Conservation (phyloP, 148 eudicot genomes). For the Dysphania ambrosioides region DNA sequence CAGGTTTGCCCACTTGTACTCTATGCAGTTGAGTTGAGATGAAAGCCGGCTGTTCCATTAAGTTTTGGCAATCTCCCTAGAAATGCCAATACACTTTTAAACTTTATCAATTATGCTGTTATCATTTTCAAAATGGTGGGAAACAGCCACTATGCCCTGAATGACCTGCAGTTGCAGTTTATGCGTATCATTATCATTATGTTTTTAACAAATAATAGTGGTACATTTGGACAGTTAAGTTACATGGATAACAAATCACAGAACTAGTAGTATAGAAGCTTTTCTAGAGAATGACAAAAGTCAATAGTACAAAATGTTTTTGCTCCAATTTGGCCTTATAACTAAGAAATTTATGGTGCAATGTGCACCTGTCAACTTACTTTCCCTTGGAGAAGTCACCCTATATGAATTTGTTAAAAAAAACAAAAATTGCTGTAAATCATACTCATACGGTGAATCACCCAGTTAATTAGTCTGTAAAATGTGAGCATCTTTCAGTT, state of each 20-base stretch:
- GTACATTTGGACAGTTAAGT: too few relatives aligned
- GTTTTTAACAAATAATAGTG: background rate
- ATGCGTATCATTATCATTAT: background rate
- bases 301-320: background rate
- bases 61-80: too few relatives aligned
- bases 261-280: background rate
- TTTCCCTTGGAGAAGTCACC: too few relatives aligned
- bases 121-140: background rate
- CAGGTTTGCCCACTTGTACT: constrained; percentile 44
- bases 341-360: too few relatives aligned
- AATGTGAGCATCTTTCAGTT: too few relatives aligned
- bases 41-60: background rate
- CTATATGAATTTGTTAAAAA: too few relatives aligned
- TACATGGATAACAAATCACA: too few relatives aligned
- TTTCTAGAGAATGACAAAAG: background rate
- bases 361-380: background rate
- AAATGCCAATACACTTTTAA: background rate
- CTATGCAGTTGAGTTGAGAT: background rate
- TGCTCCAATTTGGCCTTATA: background rate
- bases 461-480: too few relatives aligned
- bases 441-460: too few relatives aligned
- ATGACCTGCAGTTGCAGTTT: background rate
- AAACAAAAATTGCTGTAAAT: too few relatives aligned
- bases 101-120: too few relatives aligned
- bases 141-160: background rate